These are phyloP conservation scores for Tetrahymena thermophila DNA, from an alignment of 73 alveolate genomes.

Conservation along the genomic window DNA sequence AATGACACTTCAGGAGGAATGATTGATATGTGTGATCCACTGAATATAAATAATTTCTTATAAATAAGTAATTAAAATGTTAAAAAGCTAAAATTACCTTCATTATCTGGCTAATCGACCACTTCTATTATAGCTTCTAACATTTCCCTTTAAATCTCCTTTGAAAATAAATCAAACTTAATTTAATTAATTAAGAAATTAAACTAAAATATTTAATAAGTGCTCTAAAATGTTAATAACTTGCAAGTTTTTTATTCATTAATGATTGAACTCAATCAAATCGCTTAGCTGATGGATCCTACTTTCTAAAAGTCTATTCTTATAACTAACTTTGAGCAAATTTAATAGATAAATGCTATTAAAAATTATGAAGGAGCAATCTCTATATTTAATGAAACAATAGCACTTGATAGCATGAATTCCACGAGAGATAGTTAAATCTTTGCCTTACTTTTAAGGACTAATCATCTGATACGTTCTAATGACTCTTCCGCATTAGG, in stretches of 20 bases:
- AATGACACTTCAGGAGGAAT: background rate
- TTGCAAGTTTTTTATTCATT: background rate
- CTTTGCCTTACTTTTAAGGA: background rate
- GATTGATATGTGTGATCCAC: background rate
- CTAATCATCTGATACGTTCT: background rate
- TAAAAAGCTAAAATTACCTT: background rate
- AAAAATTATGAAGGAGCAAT: background rate
- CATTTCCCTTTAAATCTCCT: background rate
- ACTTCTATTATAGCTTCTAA: background rate
- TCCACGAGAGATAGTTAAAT: background rate
- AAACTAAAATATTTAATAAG: background rate
- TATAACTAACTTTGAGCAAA: background rate
- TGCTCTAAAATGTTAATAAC: background rate
- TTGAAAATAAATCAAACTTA: background rate
- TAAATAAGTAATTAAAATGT: background rate
- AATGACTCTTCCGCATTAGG: background rate
- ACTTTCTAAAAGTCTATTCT: background rate
- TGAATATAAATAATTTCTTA: background rate
- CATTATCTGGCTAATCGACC: background rate
- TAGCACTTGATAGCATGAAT: background rate
- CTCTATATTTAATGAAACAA: background rate
- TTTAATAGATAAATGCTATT: background rate
- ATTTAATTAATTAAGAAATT: background rate
- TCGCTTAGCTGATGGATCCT: background rate
- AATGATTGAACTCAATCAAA: background rate